These are phyloP conservation scores for Chlorella sp. DNA, from an alignment of 139 green algal genomes.

Conservation along the genomic window DNA sequence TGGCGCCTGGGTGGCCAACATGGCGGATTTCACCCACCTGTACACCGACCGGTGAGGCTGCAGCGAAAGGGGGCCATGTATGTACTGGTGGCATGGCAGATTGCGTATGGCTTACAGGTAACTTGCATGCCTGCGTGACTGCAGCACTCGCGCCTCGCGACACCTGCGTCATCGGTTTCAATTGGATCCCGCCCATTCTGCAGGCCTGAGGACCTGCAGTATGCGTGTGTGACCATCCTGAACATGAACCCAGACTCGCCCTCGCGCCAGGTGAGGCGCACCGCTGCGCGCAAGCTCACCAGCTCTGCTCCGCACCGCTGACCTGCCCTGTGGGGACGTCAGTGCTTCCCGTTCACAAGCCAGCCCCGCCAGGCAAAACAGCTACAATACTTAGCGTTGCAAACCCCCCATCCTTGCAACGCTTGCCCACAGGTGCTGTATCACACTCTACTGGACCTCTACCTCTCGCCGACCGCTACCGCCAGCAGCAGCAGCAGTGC, in stretches of 20 bases:
- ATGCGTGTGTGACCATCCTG: conserved; percentile 68
- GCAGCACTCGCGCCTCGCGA: no score
- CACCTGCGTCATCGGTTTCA: neutral
- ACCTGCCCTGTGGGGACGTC: no score
- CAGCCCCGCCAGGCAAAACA: no score
- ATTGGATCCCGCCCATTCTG: neutral
- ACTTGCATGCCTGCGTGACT: neutral
- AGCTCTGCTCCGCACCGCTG: no score
- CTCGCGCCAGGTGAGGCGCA: conserved; percentile 40
- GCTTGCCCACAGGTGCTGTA: conserved; percentile 63
- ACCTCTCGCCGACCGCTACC: conserved; percentile 61
- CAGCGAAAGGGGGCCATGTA: no score
- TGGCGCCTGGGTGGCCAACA: conserved; percentile 60
- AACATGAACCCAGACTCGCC: conserved; percentile 64
- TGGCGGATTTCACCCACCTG: conserved; percentile 89
- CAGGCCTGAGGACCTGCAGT: conserved; percentile 73
- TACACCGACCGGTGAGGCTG: conserved; percentile 66
- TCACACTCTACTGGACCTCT: conserved; percentile 90
- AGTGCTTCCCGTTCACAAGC: no score
- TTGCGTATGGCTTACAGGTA: no score
- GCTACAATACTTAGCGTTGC: no score
- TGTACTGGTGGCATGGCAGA: no score
- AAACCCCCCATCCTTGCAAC: no score
- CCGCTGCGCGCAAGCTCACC: no score
- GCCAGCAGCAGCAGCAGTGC: neutral